These are phyloP conservation scores for Argentina anserina DNA, from an alignment of 306 rosid species.

Conservation along the genomic window DNA sequence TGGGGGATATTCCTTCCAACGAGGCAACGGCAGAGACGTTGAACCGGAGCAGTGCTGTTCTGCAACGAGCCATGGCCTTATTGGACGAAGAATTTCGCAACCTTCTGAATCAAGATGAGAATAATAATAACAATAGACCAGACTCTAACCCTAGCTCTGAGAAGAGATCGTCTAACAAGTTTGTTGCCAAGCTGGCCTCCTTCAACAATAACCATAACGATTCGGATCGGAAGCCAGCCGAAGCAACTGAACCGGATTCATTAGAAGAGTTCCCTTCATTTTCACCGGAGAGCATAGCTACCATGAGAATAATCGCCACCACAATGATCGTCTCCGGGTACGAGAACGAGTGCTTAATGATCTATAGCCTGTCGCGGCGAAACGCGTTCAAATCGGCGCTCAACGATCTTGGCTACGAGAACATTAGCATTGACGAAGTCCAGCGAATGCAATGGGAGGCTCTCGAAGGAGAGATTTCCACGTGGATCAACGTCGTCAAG, in stretches of 20 bases:
- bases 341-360: slow-evolving; percentile 55
- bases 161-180: slow-evolving; percentile 4
- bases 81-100: slow-evolving; percentile 48
- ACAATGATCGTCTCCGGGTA: slow-evolving; percentile 60
- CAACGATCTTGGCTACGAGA: slow-evolving; percentile 37
- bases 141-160: slow-evolving; percentile 1
- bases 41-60: slow-evolving; percentile 32
- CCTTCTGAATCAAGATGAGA: slow-evolving; percentile 22
- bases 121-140: slow-evolving; percentile 22
- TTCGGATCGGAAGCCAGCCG: not conserved
- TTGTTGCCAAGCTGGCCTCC: slow-evolving; percentile 22
- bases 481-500: slow-evolving; percentile 56
- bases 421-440: slow-evolving; percentile 51
- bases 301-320: slow-evolving; percentile 40
- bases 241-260: not conserved
- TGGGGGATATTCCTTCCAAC: slow-evolving; percentile 19
- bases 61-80: slow-evolving; percentile 53
- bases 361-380: slow-evolving; percentile 40
- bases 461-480: slow-evolving; percentile 47
- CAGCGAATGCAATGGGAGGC: slow-evolving; percentile 66
- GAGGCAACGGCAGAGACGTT: not conserved
- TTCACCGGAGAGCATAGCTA: slow-evolving; percentile 31
- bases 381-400: slow-evolving; percentile 39
- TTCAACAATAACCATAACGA: slow-evolving; percentile 27
- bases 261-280: slow-evolving; percentile 30